Evolutionary conservation across 2,329 filamentous ascomycete genomes (phyloP), one percentile per base, ranked within the genome.

Genomic region (Penicillium sp.): DNA sequence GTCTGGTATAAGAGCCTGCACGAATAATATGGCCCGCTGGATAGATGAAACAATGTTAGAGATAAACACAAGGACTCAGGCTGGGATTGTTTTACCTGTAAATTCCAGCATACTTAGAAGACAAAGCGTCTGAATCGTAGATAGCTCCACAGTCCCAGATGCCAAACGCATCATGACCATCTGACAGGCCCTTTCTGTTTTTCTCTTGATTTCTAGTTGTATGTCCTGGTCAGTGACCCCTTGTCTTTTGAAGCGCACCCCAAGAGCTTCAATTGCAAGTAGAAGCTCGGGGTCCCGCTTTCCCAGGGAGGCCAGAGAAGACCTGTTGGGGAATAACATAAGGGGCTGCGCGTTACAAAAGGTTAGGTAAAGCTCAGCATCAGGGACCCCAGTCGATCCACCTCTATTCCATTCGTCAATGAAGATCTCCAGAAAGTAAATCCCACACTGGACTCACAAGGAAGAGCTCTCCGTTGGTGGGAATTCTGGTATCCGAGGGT

Each of bases 301-400:
- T 2, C 34, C 51, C 5, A 68, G 48, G 8, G 57, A 66, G 23
- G 44, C 43, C 11, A 58, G 36, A 44, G 68, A 63, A 9, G 58
- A 50, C 2, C 55, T 48, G 10, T 54, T 55, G 9, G 65, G 59
- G 41, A 73, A 75, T 3, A 74, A 57, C 1, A 68, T 64, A 16
- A 73, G 60, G 25, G 71, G 72, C 27, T 74, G 72, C n/a, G 61
- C 68, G 36, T 73, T 70, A 51, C 71, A 72, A 29, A 67, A 71
- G 2, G 44, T 67, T 11, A 72, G 58, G 49, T 70, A 74, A 3
- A 69, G 60, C 9, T 72, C 54, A 4, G 61, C 53, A 10, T 60
- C 59, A 19, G 55, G 50, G 16, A 19, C 15, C 5, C 46, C 46
- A 4, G 52, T 39, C 27, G 56, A 53, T 9, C 45, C 52, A 4